Evolutionary conservation across 352 stramenopile species (phyloP).

Genomic region (Globisporangium yorkense): DNA sequence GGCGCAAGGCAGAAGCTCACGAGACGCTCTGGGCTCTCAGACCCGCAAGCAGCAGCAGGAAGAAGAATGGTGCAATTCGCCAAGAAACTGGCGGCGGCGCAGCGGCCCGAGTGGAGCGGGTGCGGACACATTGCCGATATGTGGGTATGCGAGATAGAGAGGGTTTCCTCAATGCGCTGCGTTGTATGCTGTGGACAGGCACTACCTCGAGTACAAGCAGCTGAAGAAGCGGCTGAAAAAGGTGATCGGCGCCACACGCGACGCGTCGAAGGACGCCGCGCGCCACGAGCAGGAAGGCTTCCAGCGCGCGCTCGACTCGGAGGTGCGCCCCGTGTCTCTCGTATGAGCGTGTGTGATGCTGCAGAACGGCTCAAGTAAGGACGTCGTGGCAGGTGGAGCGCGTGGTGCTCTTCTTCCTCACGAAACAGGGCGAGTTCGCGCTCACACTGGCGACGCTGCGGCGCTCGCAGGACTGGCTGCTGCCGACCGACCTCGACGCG

Average conservation of each 20-base stretch:
- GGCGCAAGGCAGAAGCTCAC: no score
- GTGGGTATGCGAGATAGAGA: neutral
- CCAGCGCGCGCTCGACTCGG: constrained; percentile 71
- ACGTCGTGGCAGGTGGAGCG: constrained; percentile 43
- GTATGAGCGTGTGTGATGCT: neutral
- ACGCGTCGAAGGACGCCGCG: constrained; percentile 19
- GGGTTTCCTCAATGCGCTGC: neutral
- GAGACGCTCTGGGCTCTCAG: neutral
- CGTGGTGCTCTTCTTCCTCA: constrained; percentile 84
- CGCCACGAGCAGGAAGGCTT: constrained; percentile 56
- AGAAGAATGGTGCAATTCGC: constrained; percentile 70
- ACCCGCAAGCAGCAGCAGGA: neutral
- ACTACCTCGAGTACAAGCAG: constrained; percentile 90
- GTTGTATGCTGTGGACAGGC: constrained; percentile 21
- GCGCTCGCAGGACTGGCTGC: constrained; percentile 38
- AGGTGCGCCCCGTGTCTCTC: constrained; percentile 19
- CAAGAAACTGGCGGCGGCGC: constrained; percentile 69
- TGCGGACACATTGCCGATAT: constrained; percentile 11
- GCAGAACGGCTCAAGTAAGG: neutral
- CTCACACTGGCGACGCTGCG: constrained; percentile 50
- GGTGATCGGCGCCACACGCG: constrained; percentile 40
- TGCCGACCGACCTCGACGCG: constrained; percentile 38
- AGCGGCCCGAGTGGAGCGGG: constrained; percentile 73
- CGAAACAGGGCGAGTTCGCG: constrained; percentile 81
- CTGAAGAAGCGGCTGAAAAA: constrained; percentile 86